Evolutionary conservation across 2,329 filamentous ascomycete genomes (phyloP).

Genomic region (Hymenoscyphus linearis): DNA sequence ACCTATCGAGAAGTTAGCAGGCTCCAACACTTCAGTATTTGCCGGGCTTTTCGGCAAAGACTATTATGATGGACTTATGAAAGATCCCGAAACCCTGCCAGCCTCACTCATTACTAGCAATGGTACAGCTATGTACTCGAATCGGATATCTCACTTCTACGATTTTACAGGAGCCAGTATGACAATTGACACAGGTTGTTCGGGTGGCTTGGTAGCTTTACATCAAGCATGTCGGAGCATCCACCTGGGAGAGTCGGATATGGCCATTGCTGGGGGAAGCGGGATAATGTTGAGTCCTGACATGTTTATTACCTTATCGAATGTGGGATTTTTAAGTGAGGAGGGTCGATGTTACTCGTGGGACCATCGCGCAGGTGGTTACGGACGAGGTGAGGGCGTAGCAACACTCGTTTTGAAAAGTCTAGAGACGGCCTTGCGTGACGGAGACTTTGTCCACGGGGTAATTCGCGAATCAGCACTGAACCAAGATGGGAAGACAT

Average conservation of each 20-base stretch:
- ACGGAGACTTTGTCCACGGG: constrained; percentile 53
- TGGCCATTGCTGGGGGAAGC: no score
- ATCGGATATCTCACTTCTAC: constrained; percentile 37
- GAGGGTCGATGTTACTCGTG: constrained; percentile 42
- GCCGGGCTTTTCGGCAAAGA: constrained; percentile 34
- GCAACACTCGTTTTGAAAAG: constrained; percentile 54
- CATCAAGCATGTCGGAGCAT: constrained; percentile 10
- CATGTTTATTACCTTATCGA: constrained; percentile 10
- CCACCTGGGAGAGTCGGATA: no score
- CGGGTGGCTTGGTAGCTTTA: constrained; percentile 35
- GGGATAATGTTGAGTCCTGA: no score
- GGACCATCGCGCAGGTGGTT: constrained; percentile 54
- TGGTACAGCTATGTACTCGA: constrained; percentile 39
- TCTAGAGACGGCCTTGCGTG: constrained; percentile 49
- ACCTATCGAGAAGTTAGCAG: constrained; percentile 8
- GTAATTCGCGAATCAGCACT: constrained; percentile 47
- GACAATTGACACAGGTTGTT: constrained; percentile 43
- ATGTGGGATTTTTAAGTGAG: not conserved
- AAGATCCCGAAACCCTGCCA: constrained; percentile 14
- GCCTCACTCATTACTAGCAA: constrained; percentile 32
- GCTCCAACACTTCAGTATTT: constrained; percentile 35
- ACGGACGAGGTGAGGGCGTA: constrained; percentile 57
- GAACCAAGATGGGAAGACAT: constrained; percentile 52
- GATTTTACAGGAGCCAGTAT: constrained; percentile 36
- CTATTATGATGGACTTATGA: constrained; percentile 8